These are phyloP conservation scores for Cladosporium velox DNA, from an alignment of 2,329 filamentous ascomycete genomes.

Conservation along the genomic window DNA sequence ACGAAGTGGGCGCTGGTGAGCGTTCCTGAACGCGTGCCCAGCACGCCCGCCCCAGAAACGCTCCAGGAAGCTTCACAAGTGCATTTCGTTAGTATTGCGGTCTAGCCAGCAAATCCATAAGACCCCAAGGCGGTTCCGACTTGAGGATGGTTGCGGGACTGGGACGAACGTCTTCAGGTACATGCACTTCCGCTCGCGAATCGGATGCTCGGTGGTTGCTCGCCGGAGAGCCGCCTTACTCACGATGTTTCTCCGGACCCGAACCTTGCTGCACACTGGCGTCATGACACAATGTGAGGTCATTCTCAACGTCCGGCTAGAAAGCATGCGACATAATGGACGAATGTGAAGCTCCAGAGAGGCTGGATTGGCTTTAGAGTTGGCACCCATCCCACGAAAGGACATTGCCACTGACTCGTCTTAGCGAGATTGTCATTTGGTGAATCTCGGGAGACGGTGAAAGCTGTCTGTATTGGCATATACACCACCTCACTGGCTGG, in stretches of 20 bases:
- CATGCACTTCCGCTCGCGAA: not conserved
- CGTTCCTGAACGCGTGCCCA: not conserved
- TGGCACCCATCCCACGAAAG: not conserved
- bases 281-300: slow-evolving; percentile 1
- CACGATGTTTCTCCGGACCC: slow-evolving; percentile 2
- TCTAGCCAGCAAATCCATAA: not conserved
- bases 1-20: not conserved
- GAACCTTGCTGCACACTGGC: not conserved
- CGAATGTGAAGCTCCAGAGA: slow-evolving; percentile 3
- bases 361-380: not conserved
- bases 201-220: not conserved
- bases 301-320: slow-evolving; percentile 3
- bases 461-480: not conserved
- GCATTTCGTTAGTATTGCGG: not conserved
- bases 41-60: not conserved
- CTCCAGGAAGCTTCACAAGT: not conserved
- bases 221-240: not conserved
- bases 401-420: not conserved
- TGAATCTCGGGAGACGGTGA: not conserved
- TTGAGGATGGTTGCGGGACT: not conserved
- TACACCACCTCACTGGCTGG: not conserved
- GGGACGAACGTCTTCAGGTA: slow-evolving; percentile 3
- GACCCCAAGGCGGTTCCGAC: not conserved
- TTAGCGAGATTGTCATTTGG: not conserved
- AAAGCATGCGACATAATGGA: not conserved